Evolutionary conservation across 257 asterid genomes (phyloP), one percentile per base, ranked within the genome.

Genomic region (Galeopsis tetrahit): DNA sequence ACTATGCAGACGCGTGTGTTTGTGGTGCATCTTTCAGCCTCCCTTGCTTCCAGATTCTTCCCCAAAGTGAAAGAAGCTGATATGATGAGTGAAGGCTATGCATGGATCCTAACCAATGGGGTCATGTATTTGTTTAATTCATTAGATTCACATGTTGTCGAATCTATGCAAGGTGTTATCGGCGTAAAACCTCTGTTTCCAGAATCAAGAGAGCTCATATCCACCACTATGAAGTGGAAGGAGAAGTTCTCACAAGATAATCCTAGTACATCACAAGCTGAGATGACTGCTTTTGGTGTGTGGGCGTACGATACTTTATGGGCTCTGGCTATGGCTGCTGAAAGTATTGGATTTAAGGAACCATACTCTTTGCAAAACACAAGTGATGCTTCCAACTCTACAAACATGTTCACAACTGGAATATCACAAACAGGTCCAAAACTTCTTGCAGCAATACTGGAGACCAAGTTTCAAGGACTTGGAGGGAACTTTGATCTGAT

Each of bases 101-200:
- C 49, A 4, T 85, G 88, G 90, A 83, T 83, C 21, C 32, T 83
- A 5, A 73, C 86, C 10, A 77, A 75, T 44, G 73, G 67, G 10
- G 55, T 83, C 6, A 79, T 74, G 42, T 78, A 80, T 57, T 59
- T 77, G 9, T 17, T 69, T 43, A 52, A 71, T 53, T 43, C 71
- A 3, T 10, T 73, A 79, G 80, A 68, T 63, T 42, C 77, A 3
- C 38, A 42, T 2, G 56, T 69, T 6, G 68, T 77, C 7, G 83
- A 79, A 6, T 43, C 85, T 9, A 79, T 82, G 85, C 88, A 84
- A n/a, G 90, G 88, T 4, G 90, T 82, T 5, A 2, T 87, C n/a
- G 92, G 90, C 0, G 83, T 87, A 14, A 82, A 70, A 33, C 84
- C 88, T 1, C 38, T 60, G 14, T 59, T 78, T 55, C 82, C 81